A percentile compares a stretch with the other conserved stretches of the same genome.
These are phyloP conservation scores for Zalerion maritima DNA, from an alignment of 495 filamentous ascomycete genomes.

Conservation along the genomic window DNA sequence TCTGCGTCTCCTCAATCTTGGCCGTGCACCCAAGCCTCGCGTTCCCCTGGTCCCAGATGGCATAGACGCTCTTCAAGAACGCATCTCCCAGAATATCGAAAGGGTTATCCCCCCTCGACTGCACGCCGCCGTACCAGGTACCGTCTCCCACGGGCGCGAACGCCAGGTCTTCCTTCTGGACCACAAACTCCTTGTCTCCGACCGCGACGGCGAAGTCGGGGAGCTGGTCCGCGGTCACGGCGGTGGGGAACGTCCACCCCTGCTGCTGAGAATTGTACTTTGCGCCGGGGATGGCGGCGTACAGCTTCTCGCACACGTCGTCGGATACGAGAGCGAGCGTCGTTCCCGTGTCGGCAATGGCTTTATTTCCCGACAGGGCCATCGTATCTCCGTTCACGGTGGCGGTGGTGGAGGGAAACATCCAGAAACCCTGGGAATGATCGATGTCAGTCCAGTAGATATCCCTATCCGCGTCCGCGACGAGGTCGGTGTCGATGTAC, in stretches of 20 bases:
- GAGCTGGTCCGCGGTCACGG: constrained; percentile 39
- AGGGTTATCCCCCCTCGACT: constrained; percentile 48
- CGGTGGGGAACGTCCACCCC: constrained; percentile 52
- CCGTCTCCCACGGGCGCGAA: constrained; percentile 47
- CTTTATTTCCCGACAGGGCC: constrained; percentile 46
- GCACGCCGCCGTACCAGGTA: constrained; percentile 60
- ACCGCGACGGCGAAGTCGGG: constrained; percentile 56
- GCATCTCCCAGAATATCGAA: constrained; percentile 66
- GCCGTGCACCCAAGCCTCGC: constrained; percentile 54
- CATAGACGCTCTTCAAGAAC: constrained; percentile 64
- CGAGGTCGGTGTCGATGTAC: constrained; percentile 52
- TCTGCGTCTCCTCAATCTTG: constrained; percentile 43
- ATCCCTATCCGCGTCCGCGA: constrained; percentile 37
- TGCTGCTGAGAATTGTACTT: constrained; percentile 48
- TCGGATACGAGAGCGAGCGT: constrained; percentile 60
- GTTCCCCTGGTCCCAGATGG: constrained; percentile 65
- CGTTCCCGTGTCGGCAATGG: constrained; percentile 70
- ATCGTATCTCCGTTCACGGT: constrained; percentile 47
- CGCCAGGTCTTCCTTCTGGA: constrained; percentile 59
- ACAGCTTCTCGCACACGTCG: constrained; percentile 48
- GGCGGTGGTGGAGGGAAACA: constrained; percentile 45
- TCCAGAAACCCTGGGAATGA: constrained; percentile 60
- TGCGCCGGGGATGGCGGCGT: constrained; percentile 53
- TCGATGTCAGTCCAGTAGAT: constrained; percentile 53
- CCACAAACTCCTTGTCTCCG: constrained; percentile 45